These are phyloP conservation scores for Euphorbia schlechtendalii DNA, from an alignment of 441 rosid species.

Conservation along the genomic window DNA sequence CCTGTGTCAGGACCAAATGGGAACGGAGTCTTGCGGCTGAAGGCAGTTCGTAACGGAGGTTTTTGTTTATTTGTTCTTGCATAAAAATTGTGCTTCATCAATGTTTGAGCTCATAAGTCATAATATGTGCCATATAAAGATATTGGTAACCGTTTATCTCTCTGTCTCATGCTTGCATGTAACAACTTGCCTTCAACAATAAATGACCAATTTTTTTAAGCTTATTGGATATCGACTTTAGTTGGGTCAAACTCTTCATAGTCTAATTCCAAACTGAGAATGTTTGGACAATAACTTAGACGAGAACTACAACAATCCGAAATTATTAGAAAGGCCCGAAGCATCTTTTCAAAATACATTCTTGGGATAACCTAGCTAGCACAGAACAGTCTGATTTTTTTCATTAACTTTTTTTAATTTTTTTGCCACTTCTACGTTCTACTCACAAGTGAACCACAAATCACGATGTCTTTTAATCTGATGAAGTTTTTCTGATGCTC, in stretches of 20 bases:
- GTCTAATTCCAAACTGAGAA: neutral
- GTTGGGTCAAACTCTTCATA: neutral
- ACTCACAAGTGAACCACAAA: neutral
- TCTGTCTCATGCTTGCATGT: neutral
- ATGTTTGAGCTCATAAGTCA: neutral
- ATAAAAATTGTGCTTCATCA: neutral
- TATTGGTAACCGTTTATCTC: neutral
- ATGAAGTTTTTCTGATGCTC: neutral
- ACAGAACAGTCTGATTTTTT: neutral
- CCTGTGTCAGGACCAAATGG: constrained; percentile 78
- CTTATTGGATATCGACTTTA: neutral
- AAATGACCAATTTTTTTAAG: neutral
- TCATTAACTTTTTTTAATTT: no score
- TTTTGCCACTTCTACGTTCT: neutral
- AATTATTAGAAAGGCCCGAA: neutral
- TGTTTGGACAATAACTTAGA: neutral
- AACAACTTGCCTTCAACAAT: neutral
- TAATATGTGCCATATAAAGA: neutral
- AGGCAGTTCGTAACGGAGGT: constrained; percentile 68
- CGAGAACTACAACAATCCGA: neutral
- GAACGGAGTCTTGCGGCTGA: constrained; percentile 54
- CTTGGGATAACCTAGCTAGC: neutral
- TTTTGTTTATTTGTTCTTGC: constrained; percentile 3
- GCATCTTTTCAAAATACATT: neutral
- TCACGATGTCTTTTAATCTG: neutral